Conservation (phyloP, 805 yeast species). For the Saccharomycopsis malanga region DNA sequence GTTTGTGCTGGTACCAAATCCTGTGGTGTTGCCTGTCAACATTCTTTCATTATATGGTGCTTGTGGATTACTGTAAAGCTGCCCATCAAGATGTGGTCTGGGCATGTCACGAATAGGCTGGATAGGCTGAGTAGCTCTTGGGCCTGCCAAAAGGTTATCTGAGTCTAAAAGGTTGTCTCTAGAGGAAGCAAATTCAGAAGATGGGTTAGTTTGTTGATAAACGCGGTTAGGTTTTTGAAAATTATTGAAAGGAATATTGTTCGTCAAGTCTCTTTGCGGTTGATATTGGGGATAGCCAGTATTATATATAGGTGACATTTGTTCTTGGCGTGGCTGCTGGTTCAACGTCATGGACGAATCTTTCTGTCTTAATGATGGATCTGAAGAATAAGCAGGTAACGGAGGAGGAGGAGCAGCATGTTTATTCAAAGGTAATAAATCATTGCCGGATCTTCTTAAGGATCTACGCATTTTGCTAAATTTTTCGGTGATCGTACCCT, state of each 20-base stretch:
- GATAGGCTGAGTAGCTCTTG: background rate
- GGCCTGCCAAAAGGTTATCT: no score
- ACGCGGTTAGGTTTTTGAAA: background rate
- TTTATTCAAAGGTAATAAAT: slow-evolving; percentile 17
- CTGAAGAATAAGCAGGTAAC: background rate
- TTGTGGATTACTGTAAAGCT: background rate
- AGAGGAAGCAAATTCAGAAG: slow-evolving; percentile 6
- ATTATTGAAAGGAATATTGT: background rate
- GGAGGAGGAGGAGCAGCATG: slow-evolving; percentile 13
- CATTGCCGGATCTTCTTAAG: slow-evolving; percentile 17
- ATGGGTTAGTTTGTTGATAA: background rate
- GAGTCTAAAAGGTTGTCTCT: slow-evolving; percentile 6
- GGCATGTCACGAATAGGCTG: slow-evolving; percentile 15
- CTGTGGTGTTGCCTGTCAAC: background rate
- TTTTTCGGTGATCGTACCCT: background rate
- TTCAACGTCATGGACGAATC: slow-evolving; percentile 1
- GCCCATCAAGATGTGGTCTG: slow-evolving; percentile 11
- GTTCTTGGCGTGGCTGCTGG: background rate
- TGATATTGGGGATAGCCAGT: background rate
- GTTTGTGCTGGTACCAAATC: background rate
- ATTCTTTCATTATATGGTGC: slow-evolving; percentile 8
- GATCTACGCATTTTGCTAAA: slow-evolving; percentile 15
- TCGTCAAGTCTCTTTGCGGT: slow-evolving; percentile 1
- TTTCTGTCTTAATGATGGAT: slow-evolving; percentile 1
- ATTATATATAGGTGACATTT: slow-evolving; percentile 14